Conservation (phyloP, 306 rosid species). For the Gleditsia sinensis region DNA sequence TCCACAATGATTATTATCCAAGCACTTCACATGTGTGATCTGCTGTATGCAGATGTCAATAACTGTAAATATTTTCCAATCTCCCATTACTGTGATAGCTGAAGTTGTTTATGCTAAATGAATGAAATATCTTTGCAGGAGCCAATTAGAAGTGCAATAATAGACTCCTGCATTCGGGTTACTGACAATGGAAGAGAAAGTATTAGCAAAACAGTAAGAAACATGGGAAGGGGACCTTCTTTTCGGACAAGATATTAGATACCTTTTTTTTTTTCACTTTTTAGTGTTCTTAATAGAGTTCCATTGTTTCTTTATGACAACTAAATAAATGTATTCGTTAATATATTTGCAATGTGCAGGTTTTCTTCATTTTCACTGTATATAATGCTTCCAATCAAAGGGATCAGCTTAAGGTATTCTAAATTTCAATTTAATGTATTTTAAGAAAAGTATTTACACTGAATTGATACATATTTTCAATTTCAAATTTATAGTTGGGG, state of each 20-base stretch:
- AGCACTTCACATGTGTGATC: background rate
- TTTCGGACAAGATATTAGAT: background rate
- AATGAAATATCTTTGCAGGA: conserved; percentile 52
- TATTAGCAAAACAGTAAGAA: conserved; percentile 62
- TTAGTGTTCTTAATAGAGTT: background rate
- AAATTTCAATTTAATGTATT: conserved; percentile 3
- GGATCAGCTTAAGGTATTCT: conserved; percentile 80
- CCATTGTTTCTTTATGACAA: conserved; percentile 3
- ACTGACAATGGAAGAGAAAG: conserved; percentile 83
- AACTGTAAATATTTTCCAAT: background rate
- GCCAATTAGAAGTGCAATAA: conserved; percentile 75
- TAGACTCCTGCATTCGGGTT: conserved; percentile 71
- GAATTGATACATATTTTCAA: conserved; percentile 22
- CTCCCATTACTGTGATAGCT: background rate
- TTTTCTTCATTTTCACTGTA: conserved; percentile 67
- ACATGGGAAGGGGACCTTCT: background rate
- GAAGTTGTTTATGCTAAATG: background rate
- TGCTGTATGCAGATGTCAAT: background rate
- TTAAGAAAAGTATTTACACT: conserved; percentile 11
- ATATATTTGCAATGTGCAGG: conserved; percentile 50
- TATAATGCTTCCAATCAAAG: conserved; percentile 65
- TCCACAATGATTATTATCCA: background rate
- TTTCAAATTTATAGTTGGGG: conserved; percentile 62
- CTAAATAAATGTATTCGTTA: conserved; percentile 7
- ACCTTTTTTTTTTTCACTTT: background rate